Base-by-base conservation (phyloP, 202 grass and related monocot genomes). In the Thinopyrum obtusiflorum region DNA sequence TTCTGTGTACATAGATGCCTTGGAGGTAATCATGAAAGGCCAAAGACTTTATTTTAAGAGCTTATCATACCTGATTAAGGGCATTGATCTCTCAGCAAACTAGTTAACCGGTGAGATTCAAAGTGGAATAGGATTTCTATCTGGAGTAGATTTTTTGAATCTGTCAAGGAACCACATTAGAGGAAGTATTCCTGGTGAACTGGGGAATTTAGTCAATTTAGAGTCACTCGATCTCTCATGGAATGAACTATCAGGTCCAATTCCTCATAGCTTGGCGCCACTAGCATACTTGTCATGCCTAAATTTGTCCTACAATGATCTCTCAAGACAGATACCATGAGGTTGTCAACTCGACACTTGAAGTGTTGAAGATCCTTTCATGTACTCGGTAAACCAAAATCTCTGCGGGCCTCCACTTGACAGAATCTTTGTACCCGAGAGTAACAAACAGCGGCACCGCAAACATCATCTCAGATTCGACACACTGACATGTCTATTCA, bases 281-380 rank as follows among this genome's bases (percentile, higher is more conserved):
- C 11, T 92, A 20, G 0, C 0, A 1, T 60, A 0, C 18, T 78
- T 94, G 42, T 0, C 0, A 1, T 0, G 2, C 0, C 66, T 89
- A 39, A 83, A 90, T 13, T 39, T 95, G 37, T 90, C 93, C 1
- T 88, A 90, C 60, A 94, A 92, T 6, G 60, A 86, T 37, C 29
- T 31, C 31, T 32, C 31, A 32, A 4, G 31, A 32, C 2, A 32
- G 4, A 32, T 32, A 32, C 31, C 31, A 29, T 29, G 28, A 29
- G 28, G 28, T 29, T 3, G 3, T 29, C 28, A 29, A 29, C 28
- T 29, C 28, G 28, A 29, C 28, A 29, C 28, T 29, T 29, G 28
- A 29, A 29, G 28, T 29, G 28, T 29, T 29, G 28, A 29, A 29
- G 28, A 29, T 29, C 28, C 28, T 29, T 29, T 29, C 28, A 29